Conservation (phyloP, 1,284 basidiomycete species). For the Moesziomyces aphidis region DNA sequence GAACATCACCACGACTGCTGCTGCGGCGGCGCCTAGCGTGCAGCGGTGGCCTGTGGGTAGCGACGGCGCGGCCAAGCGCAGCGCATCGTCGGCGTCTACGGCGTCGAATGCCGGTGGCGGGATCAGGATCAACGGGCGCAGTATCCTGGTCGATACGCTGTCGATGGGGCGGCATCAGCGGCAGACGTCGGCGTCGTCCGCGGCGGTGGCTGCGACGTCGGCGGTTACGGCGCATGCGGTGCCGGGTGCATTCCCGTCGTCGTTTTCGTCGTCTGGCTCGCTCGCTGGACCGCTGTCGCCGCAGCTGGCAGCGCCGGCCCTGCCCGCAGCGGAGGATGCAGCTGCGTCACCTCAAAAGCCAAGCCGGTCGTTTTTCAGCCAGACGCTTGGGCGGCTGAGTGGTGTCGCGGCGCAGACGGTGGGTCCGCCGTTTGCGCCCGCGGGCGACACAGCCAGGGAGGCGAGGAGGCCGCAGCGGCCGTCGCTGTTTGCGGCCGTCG, state of each 20-base stretch:
- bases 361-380: slow-evolving; percentile 33
- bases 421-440: slow-evolving; percentile 17
- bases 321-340: neutral
- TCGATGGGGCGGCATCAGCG: slow-evolving; percentile 14
- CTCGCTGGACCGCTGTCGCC: slow-evolving; percentile 9
- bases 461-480: slow-evolving; percentile 15
- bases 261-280: slow-evolving; percentile 30
- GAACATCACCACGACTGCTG: slow-evolving; percentile 31
- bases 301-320: neutral
- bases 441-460: slow-evolving; percentile 3
- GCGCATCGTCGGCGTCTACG: slow-evolving; percentile 16
- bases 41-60: slow-evolving; percentile 32
- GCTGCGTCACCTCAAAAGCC: slow-evolving; percentile 16
- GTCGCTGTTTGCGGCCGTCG: slow-evolving; percentile 37
- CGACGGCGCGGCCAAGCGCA: slow-evolving; percentile 16
- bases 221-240: slow-evolving; percentile 34
- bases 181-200: slow-evolving; percentile 23
- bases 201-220: slow-evolving; percentile 20
- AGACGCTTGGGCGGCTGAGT: slow-evolving; percentile 45
- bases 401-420: slow-evolving; percentile 24
- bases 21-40: slow-evolving; percentile 20
- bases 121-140: slow-evolving; percentile 45
- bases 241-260: slow-evolving; percentile 42
- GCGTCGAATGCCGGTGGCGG: slow-evolving; percentile 20
- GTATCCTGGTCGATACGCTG: slow-evolving; percentile 34